A percentile compares a stretch with the other conserved stretches of the same genome.
Evolutionary conservation across 2,329 filamentous ascomycete species (phyloP).

Genomic region (Ascochyta clinopodiicola): DNA sequence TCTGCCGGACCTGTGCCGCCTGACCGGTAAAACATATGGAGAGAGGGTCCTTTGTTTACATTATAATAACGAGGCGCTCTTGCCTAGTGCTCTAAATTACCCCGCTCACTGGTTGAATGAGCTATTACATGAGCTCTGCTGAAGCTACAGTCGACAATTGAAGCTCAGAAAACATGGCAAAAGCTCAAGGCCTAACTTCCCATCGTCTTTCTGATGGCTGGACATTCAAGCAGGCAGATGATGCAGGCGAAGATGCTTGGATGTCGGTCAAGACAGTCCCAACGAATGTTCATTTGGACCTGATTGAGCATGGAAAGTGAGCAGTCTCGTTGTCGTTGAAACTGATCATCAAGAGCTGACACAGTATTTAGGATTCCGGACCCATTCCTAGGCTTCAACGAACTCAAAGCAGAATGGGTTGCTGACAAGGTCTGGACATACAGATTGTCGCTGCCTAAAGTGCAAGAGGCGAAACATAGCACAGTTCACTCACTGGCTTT

Average conservation of each 20-base stretch:
- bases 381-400: conserved; percentile 59
- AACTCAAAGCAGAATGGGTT: conserved; percentile 58
- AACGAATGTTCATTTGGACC: conserved; percentile 57
- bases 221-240: conserved; percentile 55
- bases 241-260: conserved; percentile 50
- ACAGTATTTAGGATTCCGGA: conserved; percentile 54
- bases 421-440: conserved; percentile 58
- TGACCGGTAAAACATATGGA: conserved; percentile 12
- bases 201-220: conserved; percentile 51
- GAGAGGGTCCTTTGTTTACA: conserved; percentile 4
- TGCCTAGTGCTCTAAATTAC: conserved; percentile 1
- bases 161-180: conserved; percentile 31
- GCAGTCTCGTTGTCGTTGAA: conserved; percentile 21
- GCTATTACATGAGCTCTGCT: neutral
- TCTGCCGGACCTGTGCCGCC: conserved; percentile 10
- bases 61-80: conserved; percentile 4
- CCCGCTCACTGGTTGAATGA: conserved; percentile 5
- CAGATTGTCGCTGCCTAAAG: conserved; percentile 49
- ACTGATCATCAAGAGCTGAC: neutral
- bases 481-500: conserved; percentile 61
- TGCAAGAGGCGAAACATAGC: conserved; percentile 35
- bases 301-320: conserved; percentile 56
- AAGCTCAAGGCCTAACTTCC: conserved; percentile 29
- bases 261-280: conserved; percentile 54
- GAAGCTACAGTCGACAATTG: neutral